Percentiles rank a stretch among this genome's conserved stretches.
Evolutionary conservation across 2,329 filamentous ascomycete species (phyloP).

Genomic region (Cordyceps militaris): DNA sequence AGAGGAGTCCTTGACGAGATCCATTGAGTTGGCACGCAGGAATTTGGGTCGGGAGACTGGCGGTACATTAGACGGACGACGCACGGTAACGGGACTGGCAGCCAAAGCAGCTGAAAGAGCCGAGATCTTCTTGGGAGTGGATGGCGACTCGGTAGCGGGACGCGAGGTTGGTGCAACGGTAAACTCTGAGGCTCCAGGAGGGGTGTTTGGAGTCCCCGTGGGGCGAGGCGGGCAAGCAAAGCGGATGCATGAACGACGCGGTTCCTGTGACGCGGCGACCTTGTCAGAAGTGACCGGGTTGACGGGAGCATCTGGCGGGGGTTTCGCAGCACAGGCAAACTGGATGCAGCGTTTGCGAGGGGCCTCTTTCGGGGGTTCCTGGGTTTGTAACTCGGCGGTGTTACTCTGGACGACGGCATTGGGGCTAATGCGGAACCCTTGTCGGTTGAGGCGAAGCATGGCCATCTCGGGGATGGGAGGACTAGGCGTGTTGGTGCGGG

Average conservation of each 20-base stretch:
- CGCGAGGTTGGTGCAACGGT: background rate
- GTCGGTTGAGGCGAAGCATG: constrained; percentile 34
- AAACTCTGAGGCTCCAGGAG: constrained; percentile 21
- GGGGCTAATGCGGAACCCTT: constrained; percentile 19
- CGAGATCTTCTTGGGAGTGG: constrained; percentile 26
- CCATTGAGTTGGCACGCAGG: constrained; percentile 42
- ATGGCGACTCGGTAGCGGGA: constrained; percentile 12
- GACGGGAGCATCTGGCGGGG: constrained; percentile 25
- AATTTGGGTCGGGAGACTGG: constrained; percentile 34
- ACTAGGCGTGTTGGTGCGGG: constrained; percentile 80
- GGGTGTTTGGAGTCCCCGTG: constrained; percentile 32
- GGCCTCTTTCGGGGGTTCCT: constrained; percentile 31
- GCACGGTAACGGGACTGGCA: constrained; percentile 17
- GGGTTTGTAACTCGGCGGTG: constrained; percentile 25
- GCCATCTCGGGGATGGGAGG: constrained; percentile 64
- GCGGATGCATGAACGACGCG: constrained; percentile 60
- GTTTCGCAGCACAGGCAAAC: constrained; percentile 74
- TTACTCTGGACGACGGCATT: constrained; percentile 22
- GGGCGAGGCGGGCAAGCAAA: constrained; percentile 63
- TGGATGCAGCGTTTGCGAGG: constrained; percentile 81
- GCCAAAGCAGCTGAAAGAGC: constrained; percentile 19
- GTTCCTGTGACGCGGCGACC: constrained; percentile 29
- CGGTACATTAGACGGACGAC: constrained; percentile 18
- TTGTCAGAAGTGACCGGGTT: constrained; percentile 28
- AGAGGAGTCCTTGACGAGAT: constrained; percentile 48